These are phyloP conservation scores for Lotmaria passim DNA, from an alignment of 208 protist species.

Conservation along the genomic window DNA sequence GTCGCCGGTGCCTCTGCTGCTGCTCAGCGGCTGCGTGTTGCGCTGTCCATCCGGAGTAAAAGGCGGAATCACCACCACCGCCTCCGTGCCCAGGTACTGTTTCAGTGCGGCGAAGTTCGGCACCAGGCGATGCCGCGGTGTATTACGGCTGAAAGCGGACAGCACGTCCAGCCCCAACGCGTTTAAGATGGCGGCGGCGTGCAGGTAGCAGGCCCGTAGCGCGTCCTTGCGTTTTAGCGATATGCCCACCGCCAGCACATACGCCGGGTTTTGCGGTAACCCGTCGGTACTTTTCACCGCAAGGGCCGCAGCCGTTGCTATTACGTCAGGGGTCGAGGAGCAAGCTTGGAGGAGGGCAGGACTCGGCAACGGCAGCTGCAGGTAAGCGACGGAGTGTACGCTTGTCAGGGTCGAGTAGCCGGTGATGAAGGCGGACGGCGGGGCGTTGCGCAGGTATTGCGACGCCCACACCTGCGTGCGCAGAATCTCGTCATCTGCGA, in stretches of 20 bases:
- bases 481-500: not conserved
- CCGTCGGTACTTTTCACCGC: not conserved
- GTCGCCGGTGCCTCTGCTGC: not conserved
- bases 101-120: slow-evolving; percentile 23
- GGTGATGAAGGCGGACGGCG: slow-evolving; percentile 53
- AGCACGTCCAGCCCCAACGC: slow-evolving; percentile 61
- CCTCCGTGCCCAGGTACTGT: slow-evolving; percentile 18
- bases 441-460: slow-evolving; percentile 5
- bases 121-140: slow-evolving; percentile 43
- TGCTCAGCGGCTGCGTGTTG: not conserved
- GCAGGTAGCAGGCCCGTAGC: slow-evolving; percentile 76
- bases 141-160: slow-evolving; percentile 37
- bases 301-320: not conserved
- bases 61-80: slow-evolving; percentile 11
- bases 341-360: not conserved
- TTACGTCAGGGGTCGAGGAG: no score
- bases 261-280: not conserved
- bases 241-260: slow-evolving; percentile 64
- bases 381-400: slow-evolving; percentile 74
- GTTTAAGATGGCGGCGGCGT: slow-evolving; percentile 72
- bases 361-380: slow-evolving; percentile 46
- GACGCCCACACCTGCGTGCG: slow-evolving; percentile 7
- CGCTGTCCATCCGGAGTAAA: slow-evolving; percentile 11
- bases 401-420: slow-evolving; percentile 53
- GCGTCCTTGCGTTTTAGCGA: slow-evolving; percentile 86